These are phyloP conservation scores for Sutorius eximius DNA, from an alignment of 1,284 basidiomycete genomes.

Conservation along the genomic window DNA sequence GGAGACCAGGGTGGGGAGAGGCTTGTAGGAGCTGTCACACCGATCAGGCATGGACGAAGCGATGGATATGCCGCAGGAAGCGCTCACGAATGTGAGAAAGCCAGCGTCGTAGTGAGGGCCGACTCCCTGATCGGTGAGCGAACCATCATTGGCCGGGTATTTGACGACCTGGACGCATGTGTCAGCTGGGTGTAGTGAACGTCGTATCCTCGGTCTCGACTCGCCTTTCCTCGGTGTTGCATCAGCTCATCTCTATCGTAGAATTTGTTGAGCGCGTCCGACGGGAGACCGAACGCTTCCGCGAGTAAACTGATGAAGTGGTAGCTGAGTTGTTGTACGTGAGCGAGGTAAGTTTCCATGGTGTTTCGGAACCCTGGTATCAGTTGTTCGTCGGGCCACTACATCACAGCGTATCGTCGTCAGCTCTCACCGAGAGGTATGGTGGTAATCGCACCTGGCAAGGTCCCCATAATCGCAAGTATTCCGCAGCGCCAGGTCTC, in stretches of 20 bases:
- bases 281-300: conserved; percentile 32
- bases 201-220: background rate
- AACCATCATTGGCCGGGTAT: conserved; percentile 37
- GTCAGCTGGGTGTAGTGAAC: background rate
- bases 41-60: background rate
- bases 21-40: conserved; percentile 41
- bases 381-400: conserved; percentile 42
- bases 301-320: conserved; percentile 28
- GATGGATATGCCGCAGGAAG: background rate
- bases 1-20: conserved; percentile 40
- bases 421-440: background rate
- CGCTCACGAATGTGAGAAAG: conserved; percentile 41
- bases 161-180: conserved; percentile 35
- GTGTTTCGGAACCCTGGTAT: conserved; percentile 39
- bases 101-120: conserved; percentile 44
- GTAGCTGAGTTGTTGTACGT: conserved; percentile 32
- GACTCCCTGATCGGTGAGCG: conserved; percentile 39
- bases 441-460: conserved; percentile 33
- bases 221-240: conserved; percentile 36
- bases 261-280: conserved; percentile 33
- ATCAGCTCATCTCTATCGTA: conserved; percentile 33
- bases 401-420: conserved; percentile 30
- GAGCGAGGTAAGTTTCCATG: conserved; percentile 27
- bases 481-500: conserved; percentile 39
- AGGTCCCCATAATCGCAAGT: conserved; percentile 41